A percentile compares a stretch with the other conserved stretches of the same genome.
Evolutionary conservation across 1,139 yeast species (phyloP).

Genomic region (Geotrichum reessii): DNA sequence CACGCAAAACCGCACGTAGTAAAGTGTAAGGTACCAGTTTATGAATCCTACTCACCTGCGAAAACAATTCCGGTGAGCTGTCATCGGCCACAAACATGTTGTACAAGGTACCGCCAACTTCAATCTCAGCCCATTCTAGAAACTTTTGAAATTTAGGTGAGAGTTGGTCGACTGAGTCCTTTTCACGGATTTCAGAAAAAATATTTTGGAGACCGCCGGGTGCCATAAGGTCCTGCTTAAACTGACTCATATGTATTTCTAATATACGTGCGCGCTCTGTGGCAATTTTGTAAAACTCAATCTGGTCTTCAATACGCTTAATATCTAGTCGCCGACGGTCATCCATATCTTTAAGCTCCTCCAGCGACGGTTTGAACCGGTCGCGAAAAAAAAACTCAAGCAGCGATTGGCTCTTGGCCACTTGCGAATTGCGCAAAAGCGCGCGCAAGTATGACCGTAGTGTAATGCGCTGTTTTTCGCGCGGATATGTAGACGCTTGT

Average conservation of each 20-base stretch:
- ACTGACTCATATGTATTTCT: conserved; percentile 47
- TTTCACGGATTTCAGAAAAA: conserved; percentile 59
- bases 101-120: conserved; percentile 76
- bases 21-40: conserved; percentile 68
- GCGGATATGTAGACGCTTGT: conserved; percentile 33
- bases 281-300: conserved; percentile 68
- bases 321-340: conserved; percentile 57
- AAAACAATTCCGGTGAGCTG: conserved; percentile 64
- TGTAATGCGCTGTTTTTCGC: conserved; percentile 71
- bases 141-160: conserved; percentile 64
- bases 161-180: conserved; percentile 51
- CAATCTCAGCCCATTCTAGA: conserved; percentile 75
- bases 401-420: conserved; percentile 49
- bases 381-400: conserved; percentile 47
- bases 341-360: conserved; percentile 51
- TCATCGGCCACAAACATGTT: conserved; percentile 76
- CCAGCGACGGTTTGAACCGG: conserved; percentile 36
- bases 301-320: conserved; percentile 56
- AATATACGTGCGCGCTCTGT: conserved; percentile 44
- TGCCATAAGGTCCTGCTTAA: conserved; percentile 48
- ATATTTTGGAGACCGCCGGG: conserved; percentile 48
- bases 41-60: conserved; percentile 65
- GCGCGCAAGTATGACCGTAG: conserved; percentile 63
- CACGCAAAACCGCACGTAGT: conserved; percentile 65
- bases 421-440: conserved; percentile 50